Conservation (phyloP, 2,329 filamentous ascomycete species). For the Sordariomycetes sp. region DNA sequence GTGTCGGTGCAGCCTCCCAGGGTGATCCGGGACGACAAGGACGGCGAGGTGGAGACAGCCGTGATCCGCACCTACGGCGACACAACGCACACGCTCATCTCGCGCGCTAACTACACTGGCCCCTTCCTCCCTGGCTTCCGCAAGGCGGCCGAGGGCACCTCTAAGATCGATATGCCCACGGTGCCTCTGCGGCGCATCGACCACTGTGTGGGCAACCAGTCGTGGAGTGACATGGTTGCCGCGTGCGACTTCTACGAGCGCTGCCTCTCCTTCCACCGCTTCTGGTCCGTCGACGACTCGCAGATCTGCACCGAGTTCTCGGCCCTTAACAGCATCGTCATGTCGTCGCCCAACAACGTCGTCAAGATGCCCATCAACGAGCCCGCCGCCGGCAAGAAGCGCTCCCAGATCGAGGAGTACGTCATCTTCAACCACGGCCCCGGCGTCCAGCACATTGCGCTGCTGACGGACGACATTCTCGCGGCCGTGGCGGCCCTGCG, state of each 20-base stretch:
- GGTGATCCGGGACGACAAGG: conserved; percentile 37
- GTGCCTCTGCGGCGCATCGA: conserved; percentile 68
- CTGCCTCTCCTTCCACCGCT: conserved; percentile 84
- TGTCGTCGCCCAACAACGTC: conserved; percentile 70
- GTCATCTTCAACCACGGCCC: conserved; percentile 81
- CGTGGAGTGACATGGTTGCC: conserved; percentile 75
- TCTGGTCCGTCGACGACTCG: conserved; percentile 93
- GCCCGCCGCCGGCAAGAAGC: conserved; percentile 78
- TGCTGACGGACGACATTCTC: conserved; percentile 73
- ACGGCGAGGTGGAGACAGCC: conserved; percentile 58
- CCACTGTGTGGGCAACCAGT: conserved; percentile 95
- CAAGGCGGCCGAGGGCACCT: conserved; percentile 26
- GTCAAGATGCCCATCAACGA: conserved; percentile 99
- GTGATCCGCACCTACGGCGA: conserved; percentile 88
- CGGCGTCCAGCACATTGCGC: conserved; percentile 87
- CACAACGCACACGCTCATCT: conserved; percentile 85
- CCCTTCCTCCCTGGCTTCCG: conserved; percentile 76
- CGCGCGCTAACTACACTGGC: conserved; percentile 56
- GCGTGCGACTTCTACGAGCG: conserved; percentile 68
- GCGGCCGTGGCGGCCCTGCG: conserved; percentile 62
- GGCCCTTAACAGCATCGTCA: conserved; percentile 78
- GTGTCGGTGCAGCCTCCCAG: conserved; percentile 48
- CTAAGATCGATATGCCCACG: conserved; percentile 37
- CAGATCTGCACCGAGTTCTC: conserved; percentile 90
- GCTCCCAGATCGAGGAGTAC: conserved; percentile 89